A percentile compares a stretch with the other conserved stretches of the same genome.
phyloP scores from a whole-genome alignment of 2,329 filamentous ascomycete species.

The Penicillium frequentans region DNA sequence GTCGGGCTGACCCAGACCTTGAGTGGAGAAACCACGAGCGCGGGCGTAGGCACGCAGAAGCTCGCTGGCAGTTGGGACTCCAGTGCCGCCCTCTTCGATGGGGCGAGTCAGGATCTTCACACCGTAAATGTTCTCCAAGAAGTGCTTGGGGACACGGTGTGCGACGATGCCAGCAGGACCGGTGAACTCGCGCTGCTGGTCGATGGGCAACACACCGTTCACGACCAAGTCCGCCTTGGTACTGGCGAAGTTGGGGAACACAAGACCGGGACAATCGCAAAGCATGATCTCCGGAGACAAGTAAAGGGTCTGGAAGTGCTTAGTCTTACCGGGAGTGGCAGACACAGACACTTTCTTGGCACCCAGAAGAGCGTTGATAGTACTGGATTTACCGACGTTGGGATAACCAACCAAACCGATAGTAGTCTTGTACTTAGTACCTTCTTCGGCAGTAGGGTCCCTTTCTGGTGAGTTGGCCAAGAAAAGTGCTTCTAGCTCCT shows the following conservation, averaged over 20 bases:
- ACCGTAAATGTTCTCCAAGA: conserved; percentile 90
- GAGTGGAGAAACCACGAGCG: conserved; percentile 86
- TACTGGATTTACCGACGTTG: conserved; percentile 98
- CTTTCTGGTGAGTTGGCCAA: conserved; percentile 69
- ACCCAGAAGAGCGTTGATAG: conserved; percentile 97
- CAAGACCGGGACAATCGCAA: conserved; percentile 97
- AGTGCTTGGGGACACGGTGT: conserved; percentile 79
- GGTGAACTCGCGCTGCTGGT: conserved; percentile 90
- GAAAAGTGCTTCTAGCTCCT: conserved; percentile 89
- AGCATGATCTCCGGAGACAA: conserved; percentile 85
- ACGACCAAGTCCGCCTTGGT: conserved; percentile 96
- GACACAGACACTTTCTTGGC: conserved; percentile 99
- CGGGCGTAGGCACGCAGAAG: conserved; percentile 81
- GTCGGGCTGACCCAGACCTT: conserved; percentile 86
- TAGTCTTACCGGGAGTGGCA: conserved; percentile 95
- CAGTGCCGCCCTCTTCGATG: conserved; percentile 88
- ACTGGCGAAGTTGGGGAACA: conserved; percentile 96
- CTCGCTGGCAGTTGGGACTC: conserved; percentile 79
- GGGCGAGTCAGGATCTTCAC: conserved; percentile 82
- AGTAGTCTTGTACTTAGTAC: conserved; percentile 66
- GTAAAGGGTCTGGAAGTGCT: conserved; percentile 98
- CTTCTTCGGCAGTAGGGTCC: conserved; percentile 47
- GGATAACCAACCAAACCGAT: conserved; percentile 97
- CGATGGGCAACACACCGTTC: conserved; percentile 92
- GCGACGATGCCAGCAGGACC: conserved; percentile 83